Conservation (phyloP, 371 early-diverging fungal genomes). For the Fennellomyces sp. region DNA sequence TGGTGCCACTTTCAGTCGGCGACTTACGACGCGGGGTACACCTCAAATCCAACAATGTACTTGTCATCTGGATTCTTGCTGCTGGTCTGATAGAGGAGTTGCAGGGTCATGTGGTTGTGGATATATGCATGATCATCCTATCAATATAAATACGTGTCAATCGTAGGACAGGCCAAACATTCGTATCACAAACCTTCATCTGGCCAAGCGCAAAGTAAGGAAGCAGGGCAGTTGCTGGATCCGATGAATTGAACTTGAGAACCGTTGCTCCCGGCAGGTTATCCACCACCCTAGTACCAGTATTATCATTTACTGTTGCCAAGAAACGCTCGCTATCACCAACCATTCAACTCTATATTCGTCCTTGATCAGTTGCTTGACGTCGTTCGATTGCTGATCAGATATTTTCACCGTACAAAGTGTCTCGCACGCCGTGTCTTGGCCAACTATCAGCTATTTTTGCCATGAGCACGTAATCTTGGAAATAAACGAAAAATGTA, state of each 20-base stretch:
- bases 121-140: constrained; percentile 42
- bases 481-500: constrained; percentile 10
- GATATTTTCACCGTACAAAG: constrained; percentile 46
- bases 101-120: constrained; percentile 60
- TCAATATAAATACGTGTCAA: background rate
- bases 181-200: too few relatives aligned
- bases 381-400: constrained; percentile 41
- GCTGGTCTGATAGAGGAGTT: constrained; percentile 54
- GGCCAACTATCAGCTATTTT: constrained; percentile 16
- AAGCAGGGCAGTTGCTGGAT: constrained; percentile 3
- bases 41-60: constrained; percentile 67
- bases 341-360: constrained; percentile 61
- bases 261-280: constrained; percentile 52
- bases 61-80: constrained; percentile 29
- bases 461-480: background rate
- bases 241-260: constrained; percentile 11
- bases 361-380: constrained; percentile 48
- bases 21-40: constrained; percentile 56
- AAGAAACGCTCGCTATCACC: background rate
- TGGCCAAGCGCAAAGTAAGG: constrained; percentile 17
- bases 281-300: constrained; percentile 55
- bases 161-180: too few relatives aligned
- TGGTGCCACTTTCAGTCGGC: background rate
- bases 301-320: background rate
- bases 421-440: constrained; percentile 42